Percentiles rank a stretch among this genome's conserved stretches.
phyloP scores from a whole-genome alignment of 495 filamentous ascomycete species.

The Pseudomonodictys pantanalensis region DNA sequence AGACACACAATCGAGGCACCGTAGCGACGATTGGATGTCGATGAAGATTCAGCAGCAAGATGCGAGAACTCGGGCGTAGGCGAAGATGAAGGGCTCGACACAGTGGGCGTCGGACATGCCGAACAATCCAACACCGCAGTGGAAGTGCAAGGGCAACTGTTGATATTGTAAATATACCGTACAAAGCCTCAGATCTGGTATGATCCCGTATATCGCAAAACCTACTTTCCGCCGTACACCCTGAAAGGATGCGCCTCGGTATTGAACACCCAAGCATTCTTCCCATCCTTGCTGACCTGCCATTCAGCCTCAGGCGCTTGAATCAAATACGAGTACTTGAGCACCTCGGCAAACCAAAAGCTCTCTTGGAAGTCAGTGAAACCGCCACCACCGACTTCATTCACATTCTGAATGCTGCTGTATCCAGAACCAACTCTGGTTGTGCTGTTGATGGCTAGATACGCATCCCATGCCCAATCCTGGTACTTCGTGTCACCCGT shows the following conservation, averaged over 20 bases:
- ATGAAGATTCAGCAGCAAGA: no score
- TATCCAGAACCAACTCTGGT: conserved; percentile 66
- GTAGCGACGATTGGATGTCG: no score
- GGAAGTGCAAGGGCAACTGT: no score
- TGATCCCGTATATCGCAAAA: no score
- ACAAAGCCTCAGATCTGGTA: no score
- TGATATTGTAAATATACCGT: no score
- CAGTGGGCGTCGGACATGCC: no score
- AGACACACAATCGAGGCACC: no score
- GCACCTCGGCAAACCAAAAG: conserved; percentile 85
- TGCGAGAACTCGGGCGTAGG: no score
- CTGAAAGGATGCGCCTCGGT: conserved; percentile 80
- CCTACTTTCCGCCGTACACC: conserved; percentile 46
- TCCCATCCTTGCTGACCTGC: conserved; percentile 59
- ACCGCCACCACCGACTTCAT: conserved; percentile 56
- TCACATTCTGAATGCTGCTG: conserved; percentile 64
- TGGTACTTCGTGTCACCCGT: conserved; percentile 60
- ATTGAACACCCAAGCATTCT: conserved; percentile 73
- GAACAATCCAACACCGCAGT: no score
- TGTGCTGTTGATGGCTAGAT: conserved; percentile 64
- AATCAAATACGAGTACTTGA: conserved; percentile 81
- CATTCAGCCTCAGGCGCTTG: conserved; percentile 57
- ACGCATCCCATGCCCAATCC: conserved; percentile 79
- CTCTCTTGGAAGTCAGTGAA: conserved; percentile 71
- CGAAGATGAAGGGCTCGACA: no score